Base-by-base conservation (phyloP, 345 rosid genomes). In the Balakata baccata region DNA sequence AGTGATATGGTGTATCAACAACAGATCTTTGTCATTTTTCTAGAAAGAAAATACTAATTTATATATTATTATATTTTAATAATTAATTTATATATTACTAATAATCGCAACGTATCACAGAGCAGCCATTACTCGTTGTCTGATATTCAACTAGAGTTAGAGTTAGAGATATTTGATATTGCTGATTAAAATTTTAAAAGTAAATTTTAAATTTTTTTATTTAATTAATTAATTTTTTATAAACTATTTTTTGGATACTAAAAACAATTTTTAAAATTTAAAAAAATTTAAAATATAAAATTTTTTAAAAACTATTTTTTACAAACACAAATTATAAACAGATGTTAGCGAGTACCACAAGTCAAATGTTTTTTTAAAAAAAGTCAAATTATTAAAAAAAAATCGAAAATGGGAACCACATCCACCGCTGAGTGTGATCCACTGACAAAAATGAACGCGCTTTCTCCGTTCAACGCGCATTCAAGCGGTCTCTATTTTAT, bases 41-140 rank as follows among this genome's bases (percentile, higher is more conserved):
- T 49, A 49, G 70, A 75, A 75, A 66, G 46, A 57, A 20, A 73
- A 63, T 16, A 11, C 3, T 12, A 41, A 6, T 14, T 11, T 3
- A 17, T 13, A 17, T 45, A 57, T 46, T 6, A 6, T 43, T 14
- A 17, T 39, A 20, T 14, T 14, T 71, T 25, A 50, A 3, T 22
- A 2, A 49, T 34, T 29, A 3, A 10, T 75, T 49, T 17, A n/a
- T 16, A n/a, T 41, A 25, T 20, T 11, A 43, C 46, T 41, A 10
- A 50, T 22, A 9, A 23, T 9, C 4, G 68, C 80, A 80, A 69
- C 53, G 70, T 58, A 25, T 1, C 65, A 9, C 73, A 60, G 47
- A 18, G 68, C 70, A 41, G 71, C 79, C 41, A 64, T 56, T 76
- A 9, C 53, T 62, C 81, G 77, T 79, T 78, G 77, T 80, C 74